Conservation (phyloP, 345 rosid genomes). For the Acer negundo region DNA sequence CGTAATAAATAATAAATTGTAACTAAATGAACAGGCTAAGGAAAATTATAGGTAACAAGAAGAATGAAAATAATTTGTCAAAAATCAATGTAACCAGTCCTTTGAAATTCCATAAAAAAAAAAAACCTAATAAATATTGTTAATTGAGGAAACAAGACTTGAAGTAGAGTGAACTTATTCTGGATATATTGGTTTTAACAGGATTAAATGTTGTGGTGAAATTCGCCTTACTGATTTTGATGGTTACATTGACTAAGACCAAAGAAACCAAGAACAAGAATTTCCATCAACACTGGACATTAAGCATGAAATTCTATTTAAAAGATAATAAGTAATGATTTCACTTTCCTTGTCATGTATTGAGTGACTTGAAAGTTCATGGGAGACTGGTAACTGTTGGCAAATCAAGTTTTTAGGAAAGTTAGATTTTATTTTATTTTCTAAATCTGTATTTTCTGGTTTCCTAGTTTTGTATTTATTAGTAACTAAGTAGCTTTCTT, state of each 20-base stretch:
- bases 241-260: background rate
- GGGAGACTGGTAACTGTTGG: background rate
- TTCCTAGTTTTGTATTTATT: too few species aligned
- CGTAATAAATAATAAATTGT: background rate
- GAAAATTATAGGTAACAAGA: background rate
- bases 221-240: background rate
- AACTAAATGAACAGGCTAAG: background rate
- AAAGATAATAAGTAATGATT: background rate
- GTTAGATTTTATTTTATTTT: too few species aligned
- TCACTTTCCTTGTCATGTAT: too few species aligned
- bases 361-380: background rate
- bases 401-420: too few species aligned
- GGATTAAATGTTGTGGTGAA: too few species aligned
- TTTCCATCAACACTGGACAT: background rate
- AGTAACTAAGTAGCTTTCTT: too few species aligned
- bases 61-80: background rate
- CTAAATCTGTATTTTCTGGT: too few species aligned
- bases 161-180: too few species aligned
- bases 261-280: constrained; percentile 1
- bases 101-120: too few species aligned
- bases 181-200: too few species aligned
- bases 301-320: background rate
- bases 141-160: too few species aligned
- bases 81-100: background rate
- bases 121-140: too few species aligned